Evolutionary conservation across 1,139 yeast genomes (phyloP).

Genomic region (Sugiyamaella pinicola): DNA sequence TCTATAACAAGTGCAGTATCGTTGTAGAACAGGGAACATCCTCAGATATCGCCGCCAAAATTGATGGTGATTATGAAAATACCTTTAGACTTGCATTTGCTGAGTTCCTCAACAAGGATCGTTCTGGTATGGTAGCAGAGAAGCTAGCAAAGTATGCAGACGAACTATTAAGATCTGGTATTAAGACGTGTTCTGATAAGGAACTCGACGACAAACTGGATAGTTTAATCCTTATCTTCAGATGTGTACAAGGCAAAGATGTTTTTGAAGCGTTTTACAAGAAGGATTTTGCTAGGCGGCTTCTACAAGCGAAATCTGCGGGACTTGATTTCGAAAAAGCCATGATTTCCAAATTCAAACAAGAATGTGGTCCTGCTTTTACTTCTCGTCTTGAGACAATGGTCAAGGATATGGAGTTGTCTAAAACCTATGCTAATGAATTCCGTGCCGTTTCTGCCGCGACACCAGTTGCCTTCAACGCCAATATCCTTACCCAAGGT

Average conservation of each 20-base stretch:
- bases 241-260: slow-evolving; percentile 42
- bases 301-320: slow-evolving; percentile 39
- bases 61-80: slow-evolving; percentile 15
- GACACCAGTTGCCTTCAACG: slow-evolving; percentile 34
- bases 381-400: slow-evolving; percentile 41
- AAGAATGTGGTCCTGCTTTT: slow-evolving; percentile 41
- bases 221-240: slow-evolving; percentile 20
- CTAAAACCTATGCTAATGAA: slow-evolving; percentile 31
- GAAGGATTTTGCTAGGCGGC: slow-evolving; percentile 44
- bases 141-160: slow-evolving; percentile 41
- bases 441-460: slow-evolving; percentile 31
- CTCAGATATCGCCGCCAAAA: not conserved
- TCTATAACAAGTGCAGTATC: slow-evolving; percentile 5
- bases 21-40: slow-evolving; percentile 8
- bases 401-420: slow-evolving; percentile 42
- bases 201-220: slow-evolving; percentile 18
- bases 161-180: slow-evolving; percentile 33
- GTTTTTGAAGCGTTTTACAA: slow-evolving; percentile 43
- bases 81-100: slow-evolving; percentile 33
- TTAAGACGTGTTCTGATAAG: slow-evolving; percentile 15
- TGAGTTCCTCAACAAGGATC: slow-evolving; percentile 32
- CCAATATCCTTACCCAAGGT: slow-evolving; percentile 39
- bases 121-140: slow-evolving; percentile 31
- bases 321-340: slow-evolving; percentile 37
- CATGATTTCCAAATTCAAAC: slow-evolving; percentile 36